A percentile compares a stretch with the other conserved stretches of the same genome.
phyloP scores from a whole-genome alignment of 1,284 basidiomycete species.

The Hymenochaete sp. region DNA sequence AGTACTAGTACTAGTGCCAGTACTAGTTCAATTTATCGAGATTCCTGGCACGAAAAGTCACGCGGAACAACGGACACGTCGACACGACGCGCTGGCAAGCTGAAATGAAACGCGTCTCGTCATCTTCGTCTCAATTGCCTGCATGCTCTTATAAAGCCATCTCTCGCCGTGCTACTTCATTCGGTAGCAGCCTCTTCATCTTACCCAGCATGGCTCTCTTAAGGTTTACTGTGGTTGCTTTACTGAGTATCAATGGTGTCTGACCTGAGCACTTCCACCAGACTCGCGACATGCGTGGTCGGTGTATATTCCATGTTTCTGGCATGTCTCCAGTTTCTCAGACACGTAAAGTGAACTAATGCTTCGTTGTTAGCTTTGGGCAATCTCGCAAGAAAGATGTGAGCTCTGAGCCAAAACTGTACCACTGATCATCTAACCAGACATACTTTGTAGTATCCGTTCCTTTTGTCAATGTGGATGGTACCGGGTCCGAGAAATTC shows the following conservation, averaged over 20 bases:
- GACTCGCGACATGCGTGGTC: conserved; percentile 24
- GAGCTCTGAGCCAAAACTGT: too few species aligned
- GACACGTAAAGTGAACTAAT: not conserved
- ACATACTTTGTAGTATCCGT: conserved; percentile 55
- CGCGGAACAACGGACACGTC: conserved; percentile 7
- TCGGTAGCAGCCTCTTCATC: too few species aligned
- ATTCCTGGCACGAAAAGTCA: too few species aligned
- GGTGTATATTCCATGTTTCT: conserved; percentile 29
- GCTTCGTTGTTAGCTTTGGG: conserved; percentile 57
- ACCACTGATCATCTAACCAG: conserved; percentile 13
- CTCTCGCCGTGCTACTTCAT: not conserved
- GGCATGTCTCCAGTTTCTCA: conserved; percentile 17
- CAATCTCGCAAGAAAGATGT: conserved; percentile 87
- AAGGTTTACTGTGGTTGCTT: not conserved
- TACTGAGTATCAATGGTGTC: not conserved
- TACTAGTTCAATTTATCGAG: too few species aligned
- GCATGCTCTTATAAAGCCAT: not conserved
- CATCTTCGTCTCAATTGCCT: not conserved
- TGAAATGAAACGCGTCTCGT: not conserved
- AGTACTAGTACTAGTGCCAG: too few species aligned
- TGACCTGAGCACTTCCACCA: not conserved
- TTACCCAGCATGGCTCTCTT: conserved; percentile 12
- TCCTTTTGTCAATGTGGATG: conserved; percentile 67
- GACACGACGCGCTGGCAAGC: conserved; percentile 11
- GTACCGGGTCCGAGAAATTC: conserved; percentile 65